phyloP scores from a whole-genome alignment of 164 flowering plant species.

The Saururus chinensis region DNA sequence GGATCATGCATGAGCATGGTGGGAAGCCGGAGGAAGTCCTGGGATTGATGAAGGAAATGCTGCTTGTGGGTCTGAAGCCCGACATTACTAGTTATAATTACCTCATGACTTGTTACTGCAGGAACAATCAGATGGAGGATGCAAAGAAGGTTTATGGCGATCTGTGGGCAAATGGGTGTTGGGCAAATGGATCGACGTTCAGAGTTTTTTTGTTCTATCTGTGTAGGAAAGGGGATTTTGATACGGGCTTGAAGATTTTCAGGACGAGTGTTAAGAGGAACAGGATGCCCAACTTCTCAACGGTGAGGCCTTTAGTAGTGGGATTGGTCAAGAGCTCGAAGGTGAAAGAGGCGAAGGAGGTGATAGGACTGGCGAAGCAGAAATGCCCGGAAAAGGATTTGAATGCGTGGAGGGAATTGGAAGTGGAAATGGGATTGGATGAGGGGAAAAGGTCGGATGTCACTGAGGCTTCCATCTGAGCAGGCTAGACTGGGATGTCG shows the following conservation, averaged over 20 bases:
- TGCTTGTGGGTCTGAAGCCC: conserved; percentile 35
- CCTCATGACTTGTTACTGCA: conserved; percentile 47
- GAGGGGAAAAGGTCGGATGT: neutral
- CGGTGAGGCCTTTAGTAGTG: conserved; percentile 45
- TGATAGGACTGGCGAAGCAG: conserved; percentile 48
- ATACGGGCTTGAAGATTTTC: conserved; percentile 39
- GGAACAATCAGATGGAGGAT: conserved; percentile 43
- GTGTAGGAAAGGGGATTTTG: conserved; percentile 35
- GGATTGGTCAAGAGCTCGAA: conserved; percentile 48
- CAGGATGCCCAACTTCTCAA: conserved; percentile 54
- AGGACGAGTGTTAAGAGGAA: conserved; percentile 45
- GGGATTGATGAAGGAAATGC: conserved; percentile 59
- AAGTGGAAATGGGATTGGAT: conserved; percentile 35
- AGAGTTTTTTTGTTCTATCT: conserved; percentile 39
- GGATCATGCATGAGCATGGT: conserved; percentile 28
- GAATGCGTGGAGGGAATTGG: conserved; percentile 53
- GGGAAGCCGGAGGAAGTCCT: conserved; percentile 38
- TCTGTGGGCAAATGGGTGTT: conserved; percentile 32
- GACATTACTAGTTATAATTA: conserved; percentile 54
- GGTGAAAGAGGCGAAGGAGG: conserved; percentile 38
- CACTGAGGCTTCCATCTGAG: no score
- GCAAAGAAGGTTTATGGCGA: conserved; percentile 55
- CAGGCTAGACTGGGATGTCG: neutral
- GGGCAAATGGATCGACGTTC: conserved; percentile 64
- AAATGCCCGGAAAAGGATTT: conserved; percentile 37